phyloP scores from a whole-genome alignment of 2,329 filamentous ascomycete species.

The Diplodia seriata region DNA sequence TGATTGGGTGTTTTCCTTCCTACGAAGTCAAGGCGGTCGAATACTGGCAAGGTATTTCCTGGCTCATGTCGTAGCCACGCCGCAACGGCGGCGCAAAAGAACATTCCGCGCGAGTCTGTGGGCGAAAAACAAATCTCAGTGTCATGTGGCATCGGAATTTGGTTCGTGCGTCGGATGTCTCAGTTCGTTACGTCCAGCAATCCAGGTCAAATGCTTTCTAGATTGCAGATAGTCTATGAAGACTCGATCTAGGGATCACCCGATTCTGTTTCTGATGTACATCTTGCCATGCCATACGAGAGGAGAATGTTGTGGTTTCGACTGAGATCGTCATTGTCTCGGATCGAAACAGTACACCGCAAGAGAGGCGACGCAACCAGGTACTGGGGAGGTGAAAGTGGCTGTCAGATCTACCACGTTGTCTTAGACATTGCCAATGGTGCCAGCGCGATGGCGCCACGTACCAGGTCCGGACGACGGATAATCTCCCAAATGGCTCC shows the following conservation, averaged over 20 bases:
- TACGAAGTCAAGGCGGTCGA: background rate
- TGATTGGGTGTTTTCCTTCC: background rate
- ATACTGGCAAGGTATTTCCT: no score
- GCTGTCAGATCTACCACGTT: background rate
- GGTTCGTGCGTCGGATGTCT: background rate
- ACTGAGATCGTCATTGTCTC: no score
- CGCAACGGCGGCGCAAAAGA: no score
- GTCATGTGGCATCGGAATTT: background rate
- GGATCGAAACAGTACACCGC: background rate
- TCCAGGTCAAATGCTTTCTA: conserved; percentile 4
- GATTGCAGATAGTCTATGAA: background rate
- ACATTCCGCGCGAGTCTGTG: background rate
- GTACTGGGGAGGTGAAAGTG: background rate
- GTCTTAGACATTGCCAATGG: conserved; percentile 15
- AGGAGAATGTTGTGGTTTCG: background rate
- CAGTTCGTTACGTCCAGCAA: background rate
- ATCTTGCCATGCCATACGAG: background rate
- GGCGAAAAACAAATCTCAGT: background rate
- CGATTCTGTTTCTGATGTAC: background rate
- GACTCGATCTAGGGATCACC: background rate
- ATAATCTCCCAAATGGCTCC: background rate
- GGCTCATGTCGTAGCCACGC: no score
- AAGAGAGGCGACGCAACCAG: background rate
- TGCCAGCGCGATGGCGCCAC: background rate
- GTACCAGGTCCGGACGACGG: background rate